Evolutionary conservation across 2,329 filamentous ascomycete species (phyloP).

Genomic region (Leptographium procerum): DNA sequence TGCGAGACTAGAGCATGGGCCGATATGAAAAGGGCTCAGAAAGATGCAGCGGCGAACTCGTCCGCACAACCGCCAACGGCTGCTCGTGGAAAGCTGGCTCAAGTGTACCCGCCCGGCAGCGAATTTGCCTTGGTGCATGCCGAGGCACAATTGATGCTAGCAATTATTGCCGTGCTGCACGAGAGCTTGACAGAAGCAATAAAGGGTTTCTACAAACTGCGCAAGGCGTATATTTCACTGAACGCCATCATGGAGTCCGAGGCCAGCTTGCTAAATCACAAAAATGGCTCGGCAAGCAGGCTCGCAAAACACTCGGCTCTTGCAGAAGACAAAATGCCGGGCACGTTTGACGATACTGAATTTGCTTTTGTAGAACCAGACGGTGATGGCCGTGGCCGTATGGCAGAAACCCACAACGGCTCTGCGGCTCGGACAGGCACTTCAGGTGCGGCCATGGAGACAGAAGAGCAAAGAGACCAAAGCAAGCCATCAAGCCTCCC

Average conservation of each 20-base stretch:
- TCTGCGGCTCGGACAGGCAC: not conserved
- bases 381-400: not conserved
- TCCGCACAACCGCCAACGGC: not conserved
- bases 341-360: slow-evolving; percentile 25
- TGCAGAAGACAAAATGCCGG: slow-evolving; percentile 25
- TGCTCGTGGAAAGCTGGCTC: slow-evolving; percentile 16
- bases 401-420: slow-evolving; percentile 21
- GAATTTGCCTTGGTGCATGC: slow-evolving; percentile 80
- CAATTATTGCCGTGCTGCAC: slow-evolving; percentile 78
- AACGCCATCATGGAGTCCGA: slow-evolving; percentile 71
- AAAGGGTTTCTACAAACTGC: slow-evolving; percentile 83
- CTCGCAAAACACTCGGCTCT: not conserved
- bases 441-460: not conserved
- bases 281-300: not conserved
- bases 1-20: slow-evolving; percentile 68
- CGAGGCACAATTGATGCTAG: slow-evolving; percentile 79
- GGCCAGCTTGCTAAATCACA: slow-evolving; percentile 22
- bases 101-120: slow-evolving; percentile 67
- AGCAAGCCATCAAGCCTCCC: not conserved
- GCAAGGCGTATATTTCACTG: slow-evolving; percentile 77
- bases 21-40: slow-evolving; percentile 65
- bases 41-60: slow-evolving; percentile 26
- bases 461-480: not conserved
- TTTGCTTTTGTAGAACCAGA: slow-evolving; percentile 18
- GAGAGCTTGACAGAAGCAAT: slow-evolving; percentile 87